Evolutionary conservation across 2,329 filamentous ascomycete species (phyloP).

Genomic region (Sclerotinia subarctica): DNA sequence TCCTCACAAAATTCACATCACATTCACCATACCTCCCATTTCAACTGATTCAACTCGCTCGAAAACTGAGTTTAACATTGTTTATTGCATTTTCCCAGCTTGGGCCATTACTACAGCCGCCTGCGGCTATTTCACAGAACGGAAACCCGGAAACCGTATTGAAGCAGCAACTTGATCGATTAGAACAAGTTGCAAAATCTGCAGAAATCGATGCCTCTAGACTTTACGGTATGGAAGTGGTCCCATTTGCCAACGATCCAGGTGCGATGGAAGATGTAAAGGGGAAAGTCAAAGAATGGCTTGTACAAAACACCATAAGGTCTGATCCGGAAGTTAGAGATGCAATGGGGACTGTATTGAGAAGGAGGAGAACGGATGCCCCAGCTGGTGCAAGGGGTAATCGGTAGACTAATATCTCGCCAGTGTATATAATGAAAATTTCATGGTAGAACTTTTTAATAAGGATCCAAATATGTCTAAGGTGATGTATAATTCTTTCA

Average conservation of each 20-base stretch:
- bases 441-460: not conserved
- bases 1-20: constrained; percentile 39
- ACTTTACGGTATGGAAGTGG: constrained; percentile 73
- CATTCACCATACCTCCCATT: constrained; percentile 75
- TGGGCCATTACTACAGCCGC: constrained; percentile 58
- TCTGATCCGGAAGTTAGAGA: constrained; percentile 78
- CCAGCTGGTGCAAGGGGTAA: constrained; percentile 54
- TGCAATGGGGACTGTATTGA: constrained; percentile 67
- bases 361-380: constrained; percentile 59
- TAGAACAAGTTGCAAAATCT: constrained; percentile 58
- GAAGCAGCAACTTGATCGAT: constrained; percentile 62
- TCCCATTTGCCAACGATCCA: constrained; percentile 74
- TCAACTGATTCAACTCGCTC: constrained; percentile 72
- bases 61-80: constrained; percentile 72
- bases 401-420: constrained; percentile 29
- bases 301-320: constrained; percentile 81
- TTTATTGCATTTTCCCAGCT: constrained; percentile 83
- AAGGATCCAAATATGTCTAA: not conserved
- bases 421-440: not conserved
- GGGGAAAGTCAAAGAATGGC: constrained; percentile 75
- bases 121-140: constrained; percentile 33
- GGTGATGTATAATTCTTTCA: not conserved
- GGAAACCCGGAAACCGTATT: constrained; percentile 49
- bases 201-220: constrained; percentile 67
- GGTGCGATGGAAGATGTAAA: constrained; percentile 62